phyloP scores from a whole-genome alignment of 805 yeast genomes.

The Ogataea trehalophila region DNA sequence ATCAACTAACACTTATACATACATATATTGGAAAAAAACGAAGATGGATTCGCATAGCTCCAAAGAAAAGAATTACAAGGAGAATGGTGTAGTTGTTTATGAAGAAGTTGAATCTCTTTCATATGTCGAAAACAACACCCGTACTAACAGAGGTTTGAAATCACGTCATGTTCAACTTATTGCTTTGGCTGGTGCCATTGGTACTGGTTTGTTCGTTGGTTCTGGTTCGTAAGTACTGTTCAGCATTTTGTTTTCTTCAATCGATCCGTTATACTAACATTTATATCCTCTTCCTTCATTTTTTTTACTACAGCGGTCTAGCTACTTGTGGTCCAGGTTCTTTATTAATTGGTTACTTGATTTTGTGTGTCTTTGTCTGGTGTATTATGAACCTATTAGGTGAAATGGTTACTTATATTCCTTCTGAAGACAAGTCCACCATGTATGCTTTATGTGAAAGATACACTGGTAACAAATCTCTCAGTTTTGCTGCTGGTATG shows the following conservation, averaged over 20 bases:
- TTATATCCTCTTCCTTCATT: neutral
- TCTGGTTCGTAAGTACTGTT: slow-evolving; percentile 29
- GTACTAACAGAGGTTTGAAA: slow-evolving; percentile 37
- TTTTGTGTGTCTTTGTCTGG: slow-evolving; percentile 60
- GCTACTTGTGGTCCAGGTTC: slow-evolving; percentile 35
- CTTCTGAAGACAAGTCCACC: slow-evolving; percentile 60
- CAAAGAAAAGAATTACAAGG: neutral
- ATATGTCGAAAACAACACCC: slow-evolving; percentile 3
- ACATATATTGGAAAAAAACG: neutral
- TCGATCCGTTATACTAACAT: neutral
- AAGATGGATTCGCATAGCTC: slow-evolving; percentile 1
- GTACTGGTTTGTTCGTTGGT: slow-evolving; percentile 53
- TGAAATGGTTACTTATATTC: slow-evolving; percentile 61
- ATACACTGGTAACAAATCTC: slow-evolving; percentile 42
- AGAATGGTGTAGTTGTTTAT: neutral
- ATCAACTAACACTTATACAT: neutral
- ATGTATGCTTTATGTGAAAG: slow-evolving; percentile 43
- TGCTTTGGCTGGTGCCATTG: slow-evolving; percentile 68
- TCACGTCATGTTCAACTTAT: slow-evolving; percentile 54
- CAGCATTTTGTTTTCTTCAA: slow-evolving; percentile 5
- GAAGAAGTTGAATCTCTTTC: slow-evolving; percentile 5
- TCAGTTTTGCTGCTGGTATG: slow-evolving; percentile 56
- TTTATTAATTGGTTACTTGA: slow-evolving; percentile 53
- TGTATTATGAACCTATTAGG: slow-evolving; percentile 62
- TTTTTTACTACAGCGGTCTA: slow-evolving; percentile 12